Evolutionary conservation across 495 filamentous ascomycete species (phyloP).

Genomic region (Podospora conica): DNA sequence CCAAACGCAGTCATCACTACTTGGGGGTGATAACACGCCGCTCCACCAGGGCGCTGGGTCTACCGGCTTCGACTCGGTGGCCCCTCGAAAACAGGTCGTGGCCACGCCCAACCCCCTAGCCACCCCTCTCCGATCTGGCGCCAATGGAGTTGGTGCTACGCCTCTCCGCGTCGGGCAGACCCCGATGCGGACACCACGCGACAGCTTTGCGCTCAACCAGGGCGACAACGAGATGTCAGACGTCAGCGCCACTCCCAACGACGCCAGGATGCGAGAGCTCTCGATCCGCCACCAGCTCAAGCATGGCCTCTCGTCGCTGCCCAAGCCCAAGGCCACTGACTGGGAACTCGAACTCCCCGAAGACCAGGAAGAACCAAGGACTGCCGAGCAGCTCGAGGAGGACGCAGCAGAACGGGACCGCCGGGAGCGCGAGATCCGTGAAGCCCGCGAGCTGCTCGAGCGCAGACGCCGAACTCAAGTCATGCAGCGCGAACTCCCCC

Average conservation of each 20-base stretch:
- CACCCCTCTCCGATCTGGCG: slow-evolving; percentile 73
- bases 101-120: slow-evolving; percentile 93
- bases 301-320: slow-evolving; percentile 70
- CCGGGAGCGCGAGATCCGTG: slow-evolving; percentile 57
- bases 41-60: slow-evolving; percentile 74
- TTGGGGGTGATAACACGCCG: slow-evolving; percentile 91
- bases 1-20: slow-evolving; percentile 89
- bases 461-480: slow-evolving; percentile 82
- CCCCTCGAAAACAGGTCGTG: slow-evolving; percentile 72
- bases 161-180: slow-evolving; percentile 72
- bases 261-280: slow-evolving; percentile 68
- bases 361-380: slow-evolving; percentile 59
- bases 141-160: slow-evolving; percentile 64
- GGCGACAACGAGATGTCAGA: slow-evolving; percentile 58
- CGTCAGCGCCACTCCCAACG: slow-evolving; percentile 69
- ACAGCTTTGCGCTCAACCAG: slow-evolving; percentile 79
- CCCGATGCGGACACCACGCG: slow-evolving; percentile 84
- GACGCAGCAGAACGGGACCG: slow-evolving; percentile 80
- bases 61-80: slow-evolving; percentile 82
- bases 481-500: slow-evolving; percentile 75
- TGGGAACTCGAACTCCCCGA: slow-evolving; percentile 91
- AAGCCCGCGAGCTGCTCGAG: slow-evolving; percentile 69
- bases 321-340: slow-evolving; percentile 85
- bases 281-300: slow-evolving; percentile 64
- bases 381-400: slow-evolving; percentile 57